A percentile compares a stretch with the other conserved stretches of the same genome.
Evolutionary conservation across 148 eudicot species (phyloP).

Genomic region (Vaccinium macrocarpon): DNA sequence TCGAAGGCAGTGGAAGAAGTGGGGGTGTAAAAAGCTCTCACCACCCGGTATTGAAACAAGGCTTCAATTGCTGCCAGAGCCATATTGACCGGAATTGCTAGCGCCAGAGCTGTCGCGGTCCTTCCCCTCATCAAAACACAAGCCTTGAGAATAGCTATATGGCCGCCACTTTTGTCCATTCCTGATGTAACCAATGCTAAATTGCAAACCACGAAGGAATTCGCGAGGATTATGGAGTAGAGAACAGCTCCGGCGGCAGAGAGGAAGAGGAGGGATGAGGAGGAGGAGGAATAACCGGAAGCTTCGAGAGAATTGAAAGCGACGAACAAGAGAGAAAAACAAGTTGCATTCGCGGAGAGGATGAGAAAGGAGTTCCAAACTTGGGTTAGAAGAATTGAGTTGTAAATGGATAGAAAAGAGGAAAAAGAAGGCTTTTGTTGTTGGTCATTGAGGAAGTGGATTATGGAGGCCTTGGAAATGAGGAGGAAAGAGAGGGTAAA

Average conservation of each 20-base stretch:
- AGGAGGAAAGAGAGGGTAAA: conserved; percentile 65
- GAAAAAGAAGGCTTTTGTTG: conserved; percentile 13
- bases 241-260: conserved; percentile 38
- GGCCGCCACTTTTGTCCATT: conserved; percentile 38
- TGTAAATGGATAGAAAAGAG: conserved; percentile 28
- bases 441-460: conserved; percentile 26
- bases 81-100: conserved; percentile 54
- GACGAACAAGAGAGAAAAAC: conserved; percentile 44
- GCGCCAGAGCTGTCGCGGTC: conserved; percentile 51
- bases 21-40: conserved; percentile 20
- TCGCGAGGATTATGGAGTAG: conserved; percentile 62
- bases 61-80: conserved; percentile 67
- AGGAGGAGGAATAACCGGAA: conserved; percentile 26
- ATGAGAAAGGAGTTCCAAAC: conserved; percentile 40
- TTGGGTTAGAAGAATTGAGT: conserved; percentile 43
- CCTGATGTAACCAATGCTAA: conserved; percentile 52
- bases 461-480: conserved; percentile 59
- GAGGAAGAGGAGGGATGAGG: conserved; percentile 31
- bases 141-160: conserved; percentile 47
- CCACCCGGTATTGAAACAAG: conserved; percentile 59
- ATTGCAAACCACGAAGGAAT: conserved; percentile 53
- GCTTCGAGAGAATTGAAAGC: conserved; percentile 39
- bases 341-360: conserved; percentile 65
- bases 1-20: conserved; percentile 40
- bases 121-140: conserved; percentile 50